Evolutionary conservation across 1,139 yeast species (phyloP).

Genomic region (Eremothecium cymbalariae): DNA sequence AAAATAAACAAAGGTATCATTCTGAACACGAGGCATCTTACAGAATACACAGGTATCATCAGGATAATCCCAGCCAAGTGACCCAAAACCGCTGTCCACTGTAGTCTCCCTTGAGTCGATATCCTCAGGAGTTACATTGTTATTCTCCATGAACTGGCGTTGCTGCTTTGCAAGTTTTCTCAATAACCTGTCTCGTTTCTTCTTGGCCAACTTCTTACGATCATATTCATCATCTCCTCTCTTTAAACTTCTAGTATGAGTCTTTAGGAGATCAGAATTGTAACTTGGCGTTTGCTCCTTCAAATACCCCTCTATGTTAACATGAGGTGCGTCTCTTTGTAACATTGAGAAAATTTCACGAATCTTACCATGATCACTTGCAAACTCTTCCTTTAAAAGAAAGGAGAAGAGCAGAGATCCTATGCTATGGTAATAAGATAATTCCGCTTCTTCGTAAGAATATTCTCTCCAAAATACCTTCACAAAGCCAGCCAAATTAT

Average conservation of each 20-base stretch:
- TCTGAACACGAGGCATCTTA: slow-evolving; percentile 66
- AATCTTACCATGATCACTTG: slow-evolving; percentile 43
- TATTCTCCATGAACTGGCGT: slow-evolving; percentile 52
- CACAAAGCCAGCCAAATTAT: slow-evolving; percentile 24
- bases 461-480: slow-evolving; percentile 33
- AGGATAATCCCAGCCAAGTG: slow-evolving; percentile 58
- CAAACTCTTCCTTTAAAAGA: slow-evolving; percentile 37
- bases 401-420: slow-evolving; percentile 41
- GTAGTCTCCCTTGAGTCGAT: slow-evolving; percentile 24
- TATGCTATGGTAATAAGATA: slow-evolving; percentile 37
- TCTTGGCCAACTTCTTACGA: slow-evolving; percentile 58
- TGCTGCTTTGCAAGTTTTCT: slow-evolving; percentile 77
- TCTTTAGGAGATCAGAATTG: slow-evolving; percentile 23
- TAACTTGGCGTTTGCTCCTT: slow-evolving; percentile 32
- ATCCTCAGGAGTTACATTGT: slow-evolving; percentile 33
- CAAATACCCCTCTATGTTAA: slow-evolving; percentile 27
- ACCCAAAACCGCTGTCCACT: slow-evolving; percentile 33
- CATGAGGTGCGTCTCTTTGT: slow-evolving; percentile 26
- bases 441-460: slow-evolving; percentile 34
- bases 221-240: slow-evolving; percentile 39
- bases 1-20: slow-evolving; percentile 55
- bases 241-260: slow-evolving; percentile 15
- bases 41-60: slow-evolving; percentile 80
- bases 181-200: slow-evolving; percentile 63
- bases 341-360: slow-evolving; percentile 45